Evolutionary conservation across 1,284 basidiomycete species (phyloP).

Genomic region (Cerrena zonata): DNA sequence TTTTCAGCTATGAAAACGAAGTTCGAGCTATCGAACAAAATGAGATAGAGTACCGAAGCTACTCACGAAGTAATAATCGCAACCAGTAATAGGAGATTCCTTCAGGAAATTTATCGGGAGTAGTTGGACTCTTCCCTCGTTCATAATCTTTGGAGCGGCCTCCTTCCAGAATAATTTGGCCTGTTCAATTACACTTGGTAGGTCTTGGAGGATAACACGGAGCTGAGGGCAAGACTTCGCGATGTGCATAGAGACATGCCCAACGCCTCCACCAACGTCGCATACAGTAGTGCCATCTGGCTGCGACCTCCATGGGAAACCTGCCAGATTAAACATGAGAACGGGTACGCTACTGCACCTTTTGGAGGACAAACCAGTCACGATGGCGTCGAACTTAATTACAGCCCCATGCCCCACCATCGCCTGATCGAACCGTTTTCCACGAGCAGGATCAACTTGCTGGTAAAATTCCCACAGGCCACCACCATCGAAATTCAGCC

Average conservation of each 20-base stretch:
- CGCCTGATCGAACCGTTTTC: constrained; percentile 22
- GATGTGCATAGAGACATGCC: constrained; percentile 38
- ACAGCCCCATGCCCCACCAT: constrained; percentile 26
- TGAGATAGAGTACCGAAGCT: neutral
- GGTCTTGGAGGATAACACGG: constrained; percentile 42
- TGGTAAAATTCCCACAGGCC: neutral
- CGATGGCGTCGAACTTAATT: neutral
- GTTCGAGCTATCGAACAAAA: neutral
- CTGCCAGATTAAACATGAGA: no score
- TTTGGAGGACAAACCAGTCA: no score
- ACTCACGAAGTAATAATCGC: constrained; percentile 44
- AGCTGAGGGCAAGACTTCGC: constrained; percentile 35
- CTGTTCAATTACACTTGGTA: constrained; percentile 32
- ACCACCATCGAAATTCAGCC: no score
- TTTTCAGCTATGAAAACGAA: neutral
- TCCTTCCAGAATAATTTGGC: constrained; percentile 33
- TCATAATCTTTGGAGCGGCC: constrained; percentile 30
- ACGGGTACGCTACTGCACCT: no score
- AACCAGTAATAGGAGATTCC: constrained; percentile 33
- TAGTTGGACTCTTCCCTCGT: constrained; percentile 32
- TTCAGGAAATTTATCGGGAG: constrained; percentile 40
- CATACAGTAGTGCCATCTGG: constrained; percentile 33
- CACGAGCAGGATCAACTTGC: constrained; percentile 15
- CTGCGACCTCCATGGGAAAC: constrained; percentile 41
- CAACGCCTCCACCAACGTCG: constrained; percentile 46